phyloP scores from a whole-genome alignment of 2,329 filamentous ascomycete genomes.

The Alternaria burnsii region DNA sequence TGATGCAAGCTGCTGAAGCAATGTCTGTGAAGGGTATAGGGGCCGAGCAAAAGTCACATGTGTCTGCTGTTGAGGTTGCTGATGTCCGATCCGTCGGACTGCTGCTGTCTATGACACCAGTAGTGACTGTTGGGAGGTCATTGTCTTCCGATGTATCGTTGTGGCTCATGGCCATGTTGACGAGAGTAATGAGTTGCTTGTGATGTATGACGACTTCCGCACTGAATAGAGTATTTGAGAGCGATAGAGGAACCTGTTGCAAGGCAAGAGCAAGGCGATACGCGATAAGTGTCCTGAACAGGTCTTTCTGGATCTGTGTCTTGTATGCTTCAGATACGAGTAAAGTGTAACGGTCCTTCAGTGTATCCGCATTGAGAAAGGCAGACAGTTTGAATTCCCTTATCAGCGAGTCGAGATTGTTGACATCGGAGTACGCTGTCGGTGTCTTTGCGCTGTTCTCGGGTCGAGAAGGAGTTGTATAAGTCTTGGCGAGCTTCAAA shows the following conservation, averaged over 20 bases:
- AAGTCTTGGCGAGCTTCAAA: slow-evolving; percentile 30
- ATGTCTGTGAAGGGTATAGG: slow-evolving; percentile 59
- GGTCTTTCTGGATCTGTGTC: slow-evolving; percentile 21
- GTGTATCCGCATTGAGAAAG: slow-evolving; percentile 37
- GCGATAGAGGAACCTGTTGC: slow-evolving; percentile 23
- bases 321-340: slow-evolving; percentile 42
- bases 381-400: slow-evolving; percentile 29
- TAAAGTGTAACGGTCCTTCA: slow-evolving; percentile 44
- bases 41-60: slow-evolving; percentile 62
- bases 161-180: slow-evolving; percentile 25
- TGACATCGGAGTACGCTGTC: background rate
- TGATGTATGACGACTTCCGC: slow-evolving; percentile 32
- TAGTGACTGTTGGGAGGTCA: background rate
- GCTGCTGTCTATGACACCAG: background rate
- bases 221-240: slow-evolving; percentile 34
- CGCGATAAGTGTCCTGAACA: slow-evolving; percentile 41
- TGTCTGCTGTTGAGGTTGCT: slow-evolving; percentile 45
- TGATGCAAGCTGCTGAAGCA: slow-evolving; percentile 57
- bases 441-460: background rate
- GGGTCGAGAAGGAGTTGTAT: slow-evolving; percentile 7
- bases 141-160: slow-evolving; percentile 2
- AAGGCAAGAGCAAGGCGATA: slow-evolving; percentile 39
- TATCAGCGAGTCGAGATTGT: slow-evolving; percentile 19
- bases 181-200: slow-evolving; percentile 26
- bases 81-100: background rate